Conservation (phyloP, 2,329 filamentous ascomycete genomes). For the Camptophora hylomeconis region DNA sequence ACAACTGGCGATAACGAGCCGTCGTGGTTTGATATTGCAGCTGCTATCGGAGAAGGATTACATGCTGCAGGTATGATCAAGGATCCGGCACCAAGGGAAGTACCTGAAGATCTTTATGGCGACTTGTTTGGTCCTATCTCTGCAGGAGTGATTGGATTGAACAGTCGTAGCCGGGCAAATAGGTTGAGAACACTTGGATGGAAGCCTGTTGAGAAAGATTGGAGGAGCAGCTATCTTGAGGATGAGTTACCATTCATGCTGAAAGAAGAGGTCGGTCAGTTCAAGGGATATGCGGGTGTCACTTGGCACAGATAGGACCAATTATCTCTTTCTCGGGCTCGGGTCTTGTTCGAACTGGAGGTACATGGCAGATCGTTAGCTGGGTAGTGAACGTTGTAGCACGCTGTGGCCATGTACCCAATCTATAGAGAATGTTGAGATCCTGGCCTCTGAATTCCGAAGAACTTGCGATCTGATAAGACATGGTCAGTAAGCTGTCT, state of each 20-base stretch:
- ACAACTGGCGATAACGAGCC: slow-evolving; percentile 24
- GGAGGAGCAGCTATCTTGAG: slow-evolving; percentile 25
- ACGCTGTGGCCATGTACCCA: too few relatives aligned
- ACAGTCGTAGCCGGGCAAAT: slow-evolving; percentile 32
- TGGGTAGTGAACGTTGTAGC: too few relatives aligned
- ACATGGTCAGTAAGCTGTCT: too few relatives aligned
- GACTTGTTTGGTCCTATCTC: slow-evolving; percentile 30
- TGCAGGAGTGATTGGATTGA: slow-evolving; percentile 27
- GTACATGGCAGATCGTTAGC: too few relatives aligned
- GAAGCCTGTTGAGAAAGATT: slow-evolving; percentile 32
- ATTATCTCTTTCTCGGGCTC: too few relatives aligned
- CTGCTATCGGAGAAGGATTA: slow-evolving; percentile 26
- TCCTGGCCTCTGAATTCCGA: too few relatives aligned
- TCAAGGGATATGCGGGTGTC: slow-evolving; percentile 3
- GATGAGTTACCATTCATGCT: slow-evolving; percentile 25
- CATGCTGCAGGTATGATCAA: slow-evolving; percentile 26
- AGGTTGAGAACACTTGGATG: slow-evolving; percentile 33
- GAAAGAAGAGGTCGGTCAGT: slow-evolving; percentile 6
- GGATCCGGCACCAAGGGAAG: slow-evolving; percentile 23
- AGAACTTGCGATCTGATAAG: too few relatives aligned
- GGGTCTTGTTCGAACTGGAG: too few relatives aligned
- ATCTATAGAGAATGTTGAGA: too few relatives aligned
- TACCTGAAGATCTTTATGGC: slow-evolving; percentile 25
- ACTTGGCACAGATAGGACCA: too few relatives aligned
- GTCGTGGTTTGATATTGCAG: slow-evolving; percentile 31